Base-by-base conservation (phyloP, 306 rosid genomes). In the Malus domestica region DNA sequence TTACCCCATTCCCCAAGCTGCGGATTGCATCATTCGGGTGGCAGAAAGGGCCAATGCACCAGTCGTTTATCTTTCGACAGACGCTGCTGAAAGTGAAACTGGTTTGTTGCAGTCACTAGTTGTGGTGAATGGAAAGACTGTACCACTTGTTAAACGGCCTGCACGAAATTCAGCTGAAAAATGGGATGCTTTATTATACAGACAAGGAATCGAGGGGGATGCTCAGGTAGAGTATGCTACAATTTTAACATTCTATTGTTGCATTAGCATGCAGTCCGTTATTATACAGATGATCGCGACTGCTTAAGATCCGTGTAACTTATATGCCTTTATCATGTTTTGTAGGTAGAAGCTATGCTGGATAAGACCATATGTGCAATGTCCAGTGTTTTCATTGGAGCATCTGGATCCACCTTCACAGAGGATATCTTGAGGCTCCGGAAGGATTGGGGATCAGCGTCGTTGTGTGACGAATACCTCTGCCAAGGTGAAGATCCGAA, bases 1-100 rank as follows among this genome's bases (percentile, higher is more conserved):
- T 86, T 92, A 84, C 85, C 97, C 98, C 81, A 89, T 95, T 82
- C 98, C 98, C 73, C 97, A 95, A 87, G 97, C 97, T 40, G 98
- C 98, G 22, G 90, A 90, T 55, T 95, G 98, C 96, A 81, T 92
- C 68, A 60, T 63, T 73, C 85, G 87, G 81, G 75, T 89, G 60
- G 81, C 90, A 79, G 97, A 92, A 75, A 87, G 86, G 79, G 91
- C 91, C 0, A 85, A 87, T 77, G 85, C 89, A 0, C 93, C 96
- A 38, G 82, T 92, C 70, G 71, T 92, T 54, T 95, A 92, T 87
- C 98, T 95, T 72, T 95, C 97, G 9, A 95, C 98, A 10, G 98
- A 95, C 85, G 93, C 97, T 60, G 97, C 97, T 77, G 97, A 88
- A 76, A 95, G 93, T 79, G 98, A 95, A 90, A 89, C 90, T 61